Conservation (phyloP, 495 filamentous ascomycete species). For the Hypoxylon lenormandii region DNA sequence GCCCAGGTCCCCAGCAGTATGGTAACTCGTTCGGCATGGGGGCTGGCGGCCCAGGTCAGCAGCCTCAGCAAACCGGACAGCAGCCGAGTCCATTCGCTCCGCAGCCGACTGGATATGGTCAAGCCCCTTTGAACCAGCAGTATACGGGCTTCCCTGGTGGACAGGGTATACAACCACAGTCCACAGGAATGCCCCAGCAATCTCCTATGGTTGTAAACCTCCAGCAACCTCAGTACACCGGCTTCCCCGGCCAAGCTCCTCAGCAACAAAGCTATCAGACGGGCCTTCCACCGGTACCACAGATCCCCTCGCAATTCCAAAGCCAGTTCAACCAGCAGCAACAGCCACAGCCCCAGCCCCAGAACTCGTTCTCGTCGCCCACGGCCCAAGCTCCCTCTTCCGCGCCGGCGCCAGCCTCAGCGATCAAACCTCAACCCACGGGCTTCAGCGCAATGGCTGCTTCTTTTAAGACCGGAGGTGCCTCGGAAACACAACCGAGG, state of each 20-base stretch:
- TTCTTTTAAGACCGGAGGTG: slow-evolving; percentile 75
- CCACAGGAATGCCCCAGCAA: slow-evolving; percentile 61
- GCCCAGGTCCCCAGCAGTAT: slow-evolving; percentile 76
- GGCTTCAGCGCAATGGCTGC: slow-evolving; percentile 84
- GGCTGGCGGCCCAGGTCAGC: slow-evolving; percentile 67
- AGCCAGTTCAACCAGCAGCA: slow-evolving; percentile 61
- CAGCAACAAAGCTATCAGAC: slow-evolving; percentile 62
- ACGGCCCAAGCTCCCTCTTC: slow-evolving; percentile 46
- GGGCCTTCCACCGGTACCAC: slow-evolving; percentile 66
- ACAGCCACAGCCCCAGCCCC: slow-evolving; percentile 50
- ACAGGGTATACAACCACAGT: slow-evolving; percentile 61
- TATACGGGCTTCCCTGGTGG: slow-evolving; percentile 67
- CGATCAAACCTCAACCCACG: slow-evolving; percentile 75
- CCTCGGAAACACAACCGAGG: slow-evolving; percentile 66
- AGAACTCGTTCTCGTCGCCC: slow-evolving; percentile 56
- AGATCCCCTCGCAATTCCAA: slow-evolving; percentile 67
- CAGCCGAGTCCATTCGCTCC: slow-evolving; percentile 70
- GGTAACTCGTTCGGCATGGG: slow-evolving; percentile 63
- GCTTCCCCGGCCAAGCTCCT: slow-evolving; percentile 61
- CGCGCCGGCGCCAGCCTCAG: slow-evolving; percentile 56
- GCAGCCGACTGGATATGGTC: slow-evolving; percentile 69
- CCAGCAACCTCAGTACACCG: slow-evolving; percentile 69
- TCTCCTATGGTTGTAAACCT: slow-evolving; percentile 66
- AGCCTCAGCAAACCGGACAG: slow-evolving; percentile 70
- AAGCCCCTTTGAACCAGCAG: slow-evolving; percentile 72